Conservation (phyloP, 768 basidiomycete genomes). For the Rubroboletus pulcherrimus region DNA sequence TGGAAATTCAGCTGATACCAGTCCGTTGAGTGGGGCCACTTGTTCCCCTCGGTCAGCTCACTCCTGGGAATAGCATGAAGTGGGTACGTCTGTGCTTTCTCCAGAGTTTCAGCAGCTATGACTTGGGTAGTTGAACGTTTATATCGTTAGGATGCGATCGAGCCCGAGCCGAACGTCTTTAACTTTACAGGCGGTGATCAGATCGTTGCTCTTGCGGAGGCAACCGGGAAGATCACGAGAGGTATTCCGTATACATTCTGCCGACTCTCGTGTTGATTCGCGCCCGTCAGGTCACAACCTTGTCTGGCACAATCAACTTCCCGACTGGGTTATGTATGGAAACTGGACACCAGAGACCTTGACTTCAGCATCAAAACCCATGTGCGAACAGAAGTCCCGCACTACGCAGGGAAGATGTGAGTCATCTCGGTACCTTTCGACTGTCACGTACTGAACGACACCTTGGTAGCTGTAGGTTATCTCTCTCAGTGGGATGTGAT, state of each 20-base stretch:
- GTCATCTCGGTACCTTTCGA: not conserved
- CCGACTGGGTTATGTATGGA: slow-evolving; percentile 15
- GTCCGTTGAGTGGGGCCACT: not conserved
- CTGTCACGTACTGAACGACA: not conserved
- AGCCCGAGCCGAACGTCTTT: slow-evolving; percentile 25
- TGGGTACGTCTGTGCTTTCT: slow-evolving; percentile 13
- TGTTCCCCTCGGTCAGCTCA: slow-evolving; percentile 15
- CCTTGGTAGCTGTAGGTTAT: slow-evolving; percentile 12
- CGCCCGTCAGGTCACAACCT: slow-evolving; percentile 16
- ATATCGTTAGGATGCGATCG: slow-evolving; percentile 13
- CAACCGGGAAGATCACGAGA: slow-evolving; percentile 19
- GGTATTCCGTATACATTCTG: not conserved
- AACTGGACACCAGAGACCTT: slow-evolving; percentile 11
- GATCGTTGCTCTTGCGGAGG: slow-evolving; percentile 17
- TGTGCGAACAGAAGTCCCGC: slow-evolving; percentile 15
- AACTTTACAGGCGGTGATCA: slow-evolving; percentile 21
- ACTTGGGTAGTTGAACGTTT: not conserved
- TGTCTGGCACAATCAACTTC: slow-evolving; percentile 17
- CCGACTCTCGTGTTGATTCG: not conserved
- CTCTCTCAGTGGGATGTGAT: not conserved
- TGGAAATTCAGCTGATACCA: slow-evolving; percentile 4
- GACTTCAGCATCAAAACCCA: slow-evolving; percentile 17
- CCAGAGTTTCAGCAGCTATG: not conserved
- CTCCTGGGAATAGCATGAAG: slow-evolving; percentile 19
- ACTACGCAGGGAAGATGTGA: slow-evolving; percentile 16